Percentiles rank a stretch among this genome's conserved stretches.
Evolutionary conservation across 2,329 filamentous ascomycete species (phyloP).

Genomic region (Xylaria polymorpha): DNA sequence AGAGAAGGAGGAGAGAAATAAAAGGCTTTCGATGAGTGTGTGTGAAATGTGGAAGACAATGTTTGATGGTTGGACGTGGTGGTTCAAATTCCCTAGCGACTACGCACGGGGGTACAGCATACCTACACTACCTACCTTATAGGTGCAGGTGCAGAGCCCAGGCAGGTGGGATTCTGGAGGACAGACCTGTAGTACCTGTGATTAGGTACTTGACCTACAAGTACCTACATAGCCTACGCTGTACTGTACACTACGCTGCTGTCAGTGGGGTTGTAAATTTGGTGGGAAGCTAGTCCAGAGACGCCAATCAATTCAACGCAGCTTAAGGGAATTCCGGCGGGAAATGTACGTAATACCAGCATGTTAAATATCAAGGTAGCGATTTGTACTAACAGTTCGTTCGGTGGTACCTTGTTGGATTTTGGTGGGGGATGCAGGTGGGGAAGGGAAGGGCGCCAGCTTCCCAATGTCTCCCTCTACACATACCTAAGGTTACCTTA

Average conservation of each 20-base stretch:
- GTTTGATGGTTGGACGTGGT: slow-evolving; percentile 21
- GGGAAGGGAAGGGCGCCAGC: slow-evolving; percentile 4
- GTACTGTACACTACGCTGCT: background rate
- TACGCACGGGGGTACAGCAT: slow-evolving; percentile 15
- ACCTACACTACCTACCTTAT: background rate
- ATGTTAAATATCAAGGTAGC: background rate
- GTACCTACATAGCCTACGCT: background rate
- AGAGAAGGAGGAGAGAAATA: slow-evolving; percentile 15
- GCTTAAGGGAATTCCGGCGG: slow-evolving; percentile 3
- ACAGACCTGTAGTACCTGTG: background rate
- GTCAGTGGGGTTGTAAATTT: slow-evolving; percentile 7
- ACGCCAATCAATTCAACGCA: background rate
- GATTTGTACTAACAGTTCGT: background rate
- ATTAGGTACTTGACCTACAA: background rate
- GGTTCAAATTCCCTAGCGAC: slow-evolving; percentile 25
- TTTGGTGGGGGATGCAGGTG: slow-evolving; percentile 19
- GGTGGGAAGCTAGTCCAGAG: slow-evolving; percentile 12
- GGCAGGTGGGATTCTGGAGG: slow-evolving; percentile 1
- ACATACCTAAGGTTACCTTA: background rate
- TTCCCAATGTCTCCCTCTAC: background rate
- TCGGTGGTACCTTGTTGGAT: slow-evolving; percentile 6
- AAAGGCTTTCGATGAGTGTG: slow-evolving; percentile 23
- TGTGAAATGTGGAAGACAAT: slow-evolving; percentile 15
- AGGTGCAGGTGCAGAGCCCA: background rate
- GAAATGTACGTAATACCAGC: background rate